Evolutionary conservation across 179 eudicot species (phyloP).

Genomic region (Monotropa hypopitys): DNA sequence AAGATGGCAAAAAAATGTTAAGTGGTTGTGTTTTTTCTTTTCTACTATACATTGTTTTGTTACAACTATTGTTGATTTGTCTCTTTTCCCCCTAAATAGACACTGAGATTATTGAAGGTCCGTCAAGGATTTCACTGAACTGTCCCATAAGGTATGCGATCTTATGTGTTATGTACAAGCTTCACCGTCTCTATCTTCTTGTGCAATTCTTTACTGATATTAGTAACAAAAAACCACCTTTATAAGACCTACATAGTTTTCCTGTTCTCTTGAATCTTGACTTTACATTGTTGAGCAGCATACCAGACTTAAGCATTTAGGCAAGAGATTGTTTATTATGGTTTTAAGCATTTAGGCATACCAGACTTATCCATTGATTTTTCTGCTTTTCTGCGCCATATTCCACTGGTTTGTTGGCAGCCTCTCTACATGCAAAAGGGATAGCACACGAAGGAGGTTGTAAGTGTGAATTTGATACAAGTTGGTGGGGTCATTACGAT

Average conservation of each 20-base stretch:
- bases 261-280: not conserved
- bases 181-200: not conserved
- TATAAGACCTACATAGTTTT: not conserved
- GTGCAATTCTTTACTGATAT: not conserved
- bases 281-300: not conserved
- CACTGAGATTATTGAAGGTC: slow-evolving; percentile 72
- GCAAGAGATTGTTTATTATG: not conserved
- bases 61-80: not conserved
- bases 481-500: not conserved
- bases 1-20: not conserved
- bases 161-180: not conserved
- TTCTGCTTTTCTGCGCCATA: slow-evolving; percentile 3
- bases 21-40: not conserved
- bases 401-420: not conserved
- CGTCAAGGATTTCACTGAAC: slow-evolving; percentile 65
- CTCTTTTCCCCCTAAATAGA: slow-evolving; percentile 24
- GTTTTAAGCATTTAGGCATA: too few relatives aligned
- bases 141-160: slow-evolving; percentile 79
- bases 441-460: not conserved
- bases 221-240: not conserved
- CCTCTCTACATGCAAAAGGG: not conserved
- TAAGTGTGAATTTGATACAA: not conserved
- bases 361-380: too few relatives aligned
- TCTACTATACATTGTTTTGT: not conserved
- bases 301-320: not conserved